Evolutionary conservation across 1,284 basidiomycete species (phyloP).

Genomic region (Leccinum fuscescens): DNA sequence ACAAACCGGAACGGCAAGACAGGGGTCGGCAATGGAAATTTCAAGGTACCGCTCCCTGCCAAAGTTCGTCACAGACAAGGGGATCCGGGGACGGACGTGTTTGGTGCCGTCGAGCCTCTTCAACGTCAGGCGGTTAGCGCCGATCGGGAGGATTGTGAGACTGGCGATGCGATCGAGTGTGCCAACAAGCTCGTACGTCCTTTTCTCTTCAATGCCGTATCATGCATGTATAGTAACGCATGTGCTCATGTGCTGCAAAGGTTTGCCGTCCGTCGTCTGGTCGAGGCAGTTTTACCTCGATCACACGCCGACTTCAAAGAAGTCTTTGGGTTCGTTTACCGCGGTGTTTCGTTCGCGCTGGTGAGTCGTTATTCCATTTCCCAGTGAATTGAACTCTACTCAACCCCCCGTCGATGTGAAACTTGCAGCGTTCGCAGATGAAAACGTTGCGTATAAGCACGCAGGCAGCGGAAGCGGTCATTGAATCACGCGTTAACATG

Average conservation of each 20-base stretch:
- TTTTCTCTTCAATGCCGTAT: neutral
- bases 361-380: slow-evolving; percentile 34
- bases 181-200: slow-evolving; percentile 42
- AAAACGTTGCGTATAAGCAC: slow-evolving; percentile 31
- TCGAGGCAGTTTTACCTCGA: slow-evolving; percentile 47
- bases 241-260: slow-evolving; percentile 43
- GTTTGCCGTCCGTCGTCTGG: slow-evolving; percentile 38
- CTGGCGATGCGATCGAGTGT: slow-evolving; percentile 34
- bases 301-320: slow-evolving; percentile 51
- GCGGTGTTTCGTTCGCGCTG: slow-evolving; percentile 55
- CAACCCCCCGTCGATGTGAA: neutral
- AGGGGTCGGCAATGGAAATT: slow-evolving; percentile 22
- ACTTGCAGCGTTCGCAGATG: slow-evolving; percentile 40
- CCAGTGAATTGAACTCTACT: neutral
- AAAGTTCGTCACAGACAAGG: slow-evolving; percentile 29
- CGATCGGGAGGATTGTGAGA: slow-evolving; percentile 4
- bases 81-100: slow-evolving; percentile 45
- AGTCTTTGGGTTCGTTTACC: slow-evolving; percentile 49
- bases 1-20: slow-evolving; percentile 11
- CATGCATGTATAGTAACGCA: neutral
- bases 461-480: slow-evolving; percentile 37
- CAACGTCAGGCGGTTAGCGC: too few relatives aligned
- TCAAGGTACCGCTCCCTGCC: slow-evolving; percentile 52
- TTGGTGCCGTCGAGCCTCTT: slow-evolving; percentile 28
- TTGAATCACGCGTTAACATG: slow-evolving; percentile 37